phyloP scores from a whole-genome alignment of 1,284 basidiomycete genomes.

The Apiotrichum montevideense region DNA sequence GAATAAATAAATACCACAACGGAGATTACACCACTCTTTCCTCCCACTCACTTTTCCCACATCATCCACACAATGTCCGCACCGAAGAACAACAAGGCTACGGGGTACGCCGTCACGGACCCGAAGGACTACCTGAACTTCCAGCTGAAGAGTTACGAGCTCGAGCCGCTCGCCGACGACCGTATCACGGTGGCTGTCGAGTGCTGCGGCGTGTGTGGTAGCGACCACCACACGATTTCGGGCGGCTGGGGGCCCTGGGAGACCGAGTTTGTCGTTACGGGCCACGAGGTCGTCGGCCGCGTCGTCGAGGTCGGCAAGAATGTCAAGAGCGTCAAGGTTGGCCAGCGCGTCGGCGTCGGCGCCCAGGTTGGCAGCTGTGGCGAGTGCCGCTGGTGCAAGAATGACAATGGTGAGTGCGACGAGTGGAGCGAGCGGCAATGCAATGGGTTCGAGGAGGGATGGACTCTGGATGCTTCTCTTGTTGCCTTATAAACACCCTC shows the following conservation, averaged over 20 bases:
- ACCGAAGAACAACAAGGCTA: constrained; percentile 10
- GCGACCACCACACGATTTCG: constrained; percentile 45
- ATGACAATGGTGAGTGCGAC: constrained; percentile 39
- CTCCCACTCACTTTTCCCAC: neutral
- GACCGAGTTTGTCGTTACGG: constrained; percentile 46
- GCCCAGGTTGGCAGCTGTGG: constrained; percentile 48
- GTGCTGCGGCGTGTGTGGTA: constrained; percentile 43
- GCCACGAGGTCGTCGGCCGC: constrained; percentile 50
- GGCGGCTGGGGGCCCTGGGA: constrained; percentile 44
- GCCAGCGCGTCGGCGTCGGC: constrained; percentile 50
- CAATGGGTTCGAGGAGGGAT: too few relatives aligned
- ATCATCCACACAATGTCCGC: neutral
- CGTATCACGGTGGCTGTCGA: constrained; percentile 72
- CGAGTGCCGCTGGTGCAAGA: constrained; percentile 44
- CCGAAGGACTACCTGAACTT: constrained; percentile 45
- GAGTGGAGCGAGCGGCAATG: too few relatives aligned
- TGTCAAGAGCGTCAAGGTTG: constrained; percentile 48
- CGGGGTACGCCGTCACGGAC: constrained; percentile 42
- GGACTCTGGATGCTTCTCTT: too few relatives aligned
- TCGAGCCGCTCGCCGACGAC: constrained; percentile 57
- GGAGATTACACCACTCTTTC: too few relatives aligned
- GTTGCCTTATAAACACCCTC: neutral
- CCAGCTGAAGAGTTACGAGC: constrained; percentile 60
- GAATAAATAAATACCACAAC: too few relatives aligned
- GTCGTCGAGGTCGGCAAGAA: constrained; percentile 48